Evolutionary conservation across 495 filamentous ascomycete genomes (phyloP), one percentile per base, ranked within the genome.

Genomic region (Ascodesmis nigricans): DNA sequence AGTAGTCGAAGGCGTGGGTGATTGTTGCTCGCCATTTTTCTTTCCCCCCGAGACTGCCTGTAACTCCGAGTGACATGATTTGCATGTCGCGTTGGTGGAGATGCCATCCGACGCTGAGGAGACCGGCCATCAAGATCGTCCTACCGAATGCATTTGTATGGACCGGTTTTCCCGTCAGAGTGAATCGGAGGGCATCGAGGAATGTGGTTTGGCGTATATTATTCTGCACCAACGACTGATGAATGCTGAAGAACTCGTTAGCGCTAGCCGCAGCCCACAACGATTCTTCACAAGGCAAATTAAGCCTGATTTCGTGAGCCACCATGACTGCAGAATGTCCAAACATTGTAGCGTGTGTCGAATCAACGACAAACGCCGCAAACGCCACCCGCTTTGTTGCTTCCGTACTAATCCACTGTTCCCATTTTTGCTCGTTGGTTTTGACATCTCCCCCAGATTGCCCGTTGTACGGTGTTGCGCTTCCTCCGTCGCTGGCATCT

Each of bases 261-360:
- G 77, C 75, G 50, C 74, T 91, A 7, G 75, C 82, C 16, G 87
- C 87, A 24, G 80, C 79, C 87, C 87, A 97, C 15, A 93, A 56
- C 17, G 75, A 69, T 52, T 95, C 87, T 44, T 95, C 87, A 49
- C 87, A 95, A 8, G 87, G 87, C 17, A 97, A 58, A 1, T 87
- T 79, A 6, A 95, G 61, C 15, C 79, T 72, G 62, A 97, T 78
- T 57, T 97, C 87, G 52, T 92, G 82, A 2, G 87, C 82, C 9
- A 91, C 82, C 82, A 95, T 91, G 20, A 87, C 83, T 2, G 81
- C 84, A 11, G 82, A 83, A 54, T 97, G 87, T 0, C 87, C 87
- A 55, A 95, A 97, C 78, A 97, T 92, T 26, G 80, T 93, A 2
- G 84, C 82, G 56, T 97, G 87, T 4, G 80, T 90, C 2, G 83